Percentiles rank a stretch among this genome's conserved stretches.
Evolutionary conservation across 116 monocot species (phyloP).

Genomic region (Dioscorea cayenensis): DNA sequence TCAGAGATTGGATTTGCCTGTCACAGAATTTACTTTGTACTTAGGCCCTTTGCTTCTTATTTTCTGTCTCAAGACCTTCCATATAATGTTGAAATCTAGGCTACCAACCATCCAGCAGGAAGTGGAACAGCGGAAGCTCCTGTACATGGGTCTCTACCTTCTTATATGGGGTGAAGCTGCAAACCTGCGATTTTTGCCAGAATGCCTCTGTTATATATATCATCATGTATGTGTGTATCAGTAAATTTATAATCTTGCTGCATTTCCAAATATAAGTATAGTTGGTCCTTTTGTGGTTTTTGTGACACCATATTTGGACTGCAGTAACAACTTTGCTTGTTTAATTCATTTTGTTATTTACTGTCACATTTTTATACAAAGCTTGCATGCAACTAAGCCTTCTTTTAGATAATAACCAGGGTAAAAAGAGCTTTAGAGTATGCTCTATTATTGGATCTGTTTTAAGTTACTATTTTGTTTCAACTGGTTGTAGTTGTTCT

Average conservation of each 20-base stretch:
- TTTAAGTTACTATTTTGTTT: too few relatives aligned
- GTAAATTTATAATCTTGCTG: not conserved
- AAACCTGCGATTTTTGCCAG: constrained; percentile 48
- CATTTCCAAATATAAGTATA: not conserved
- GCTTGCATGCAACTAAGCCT: too few relatives aligned
- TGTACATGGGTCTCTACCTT: constrained; percentile 49
- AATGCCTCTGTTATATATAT: constrained; percentile 54
- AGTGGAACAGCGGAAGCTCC: constrained; percentile 44
- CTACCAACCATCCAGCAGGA: constrained; percentile 42
- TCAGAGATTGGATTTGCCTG: not conserved
- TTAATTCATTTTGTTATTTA: not conserved
- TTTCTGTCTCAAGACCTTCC: not conserved
- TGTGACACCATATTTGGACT: not conserved
- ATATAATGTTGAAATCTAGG: constrained; percentile 7
- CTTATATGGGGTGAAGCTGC: constrained; percentile 59
- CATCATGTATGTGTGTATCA: constrained; percentile 27
- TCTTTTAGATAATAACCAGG: too few relatives aligned
- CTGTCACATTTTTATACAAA: not conserved
- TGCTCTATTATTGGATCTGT: too few relatives aligned
- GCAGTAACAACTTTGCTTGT: not conserved
- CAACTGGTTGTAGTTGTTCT: too few relatives aligned
- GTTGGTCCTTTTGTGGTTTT: not conserved
- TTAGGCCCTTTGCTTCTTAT: not conserved
- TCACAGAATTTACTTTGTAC: not conserved
- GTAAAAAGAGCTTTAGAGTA: too few relatives aligned